Base-by-base conservation (phyloP, 2,329 filamentous ascomycete species). In the Monilinia laxa region DNA sequence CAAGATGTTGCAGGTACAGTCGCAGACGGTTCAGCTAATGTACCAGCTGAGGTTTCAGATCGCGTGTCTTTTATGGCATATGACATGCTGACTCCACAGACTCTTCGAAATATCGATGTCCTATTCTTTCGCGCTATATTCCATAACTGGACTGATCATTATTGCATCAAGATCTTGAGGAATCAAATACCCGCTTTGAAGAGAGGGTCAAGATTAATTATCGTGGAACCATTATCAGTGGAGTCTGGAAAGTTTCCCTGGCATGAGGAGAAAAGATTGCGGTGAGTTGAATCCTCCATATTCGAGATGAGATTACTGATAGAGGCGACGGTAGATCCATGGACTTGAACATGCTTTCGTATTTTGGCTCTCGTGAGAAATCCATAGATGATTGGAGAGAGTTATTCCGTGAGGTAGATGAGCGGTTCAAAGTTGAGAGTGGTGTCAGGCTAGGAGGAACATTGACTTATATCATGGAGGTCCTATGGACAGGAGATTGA, bases 1-100 rank as follows among this genome's bases (percentile, higher is more conserved):
- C 83, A 86, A 71, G 84, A 86, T 68, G 75, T 85, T 31, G 71
- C 70, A 1, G 80, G 79, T 70, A 84, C 80, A 18, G 75, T 85
- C 20, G 49, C 49, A 42, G 60, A 45, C 28, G 60, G 49, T 9
- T 23, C 49, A 9, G 18, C 60, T 23, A 31, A 47, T 18, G 62
- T 64, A 6, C 52, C 62, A 31, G 38, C 35, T 31, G 52, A 64
- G 38, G 56, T 57, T 16, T 55, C 23, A 20, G 28, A 47, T 35
- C 62, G 16, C 14, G 45, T 64, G 42, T 31, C 28, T 6, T 65
- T 65, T 42, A 65, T 65, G 63, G n/a, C 31, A 20, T 53, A 65
- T 60, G 55, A 65, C 12, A 59, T 65, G 42, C 28, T 65, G 16
- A 53, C 42, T 12, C 42, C 55, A 10, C 63, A 65, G 28, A 16